These are phyloP conservation scores for Sporothrix euskadiensis DNA, from an alignment of 2,329 filamentous ascomycete genomes.

Conservation along the genomic window DNA sequence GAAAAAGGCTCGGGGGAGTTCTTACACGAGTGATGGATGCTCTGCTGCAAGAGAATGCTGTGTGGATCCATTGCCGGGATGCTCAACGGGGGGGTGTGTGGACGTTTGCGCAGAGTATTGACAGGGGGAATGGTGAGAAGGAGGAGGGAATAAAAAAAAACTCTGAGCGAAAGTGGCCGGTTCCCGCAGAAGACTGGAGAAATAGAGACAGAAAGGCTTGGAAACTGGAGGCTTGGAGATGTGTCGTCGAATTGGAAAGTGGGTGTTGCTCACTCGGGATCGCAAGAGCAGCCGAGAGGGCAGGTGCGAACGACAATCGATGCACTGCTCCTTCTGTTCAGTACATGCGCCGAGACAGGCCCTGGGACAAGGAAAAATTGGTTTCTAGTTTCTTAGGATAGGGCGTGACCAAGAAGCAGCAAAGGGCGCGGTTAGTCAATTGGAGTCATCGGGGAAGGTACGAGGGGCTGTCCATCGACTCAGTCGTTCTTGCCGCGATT, in stretches of 20 bases:
- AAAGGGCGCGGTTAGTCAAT: slow-evolving; percentile 24
- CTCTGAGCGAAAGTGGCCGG: background rate
- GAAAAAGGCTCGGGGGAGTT: slow-evolving; percentile 3
- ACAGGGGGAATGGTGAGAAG: background rate
- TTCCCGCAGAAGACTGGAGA: slow-evolving; percentile 6
- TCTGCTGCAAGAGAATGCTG: slow-evolving; percentile 25
- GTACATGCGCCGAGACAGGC: background rate
- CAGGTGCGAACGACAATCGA: background rate
- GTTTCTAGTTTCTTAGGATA: slow-evolving; percentile 8
- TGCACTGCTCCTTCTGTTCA: background rate
- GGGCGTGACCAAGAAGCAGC: slow-evolving; percentile 10
- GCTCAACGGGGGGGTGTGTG: slow-evolving; percentile 1
- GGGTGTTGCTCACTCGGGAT: background rate
- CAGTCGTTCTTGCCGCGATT: background rate
- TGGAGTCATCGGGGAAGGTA: slow-evolving; percentile 23
- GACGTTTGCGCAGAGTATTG: background rate
- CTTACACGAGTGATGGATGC: slow-evolving; percentile 27
- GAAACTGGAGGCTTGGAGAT: background rate
- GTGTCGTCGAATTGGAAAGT: background rate
- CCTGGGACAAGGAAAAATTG: background rate
- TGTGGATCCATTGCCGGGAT: slow-evolving; percentile 29
- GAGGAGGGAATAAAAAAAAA: slow-evolving; percentile 2
- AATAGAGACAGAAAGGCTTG: background rate
- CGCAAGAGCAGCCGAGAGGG: background rate
- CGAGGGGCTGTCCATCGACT: background rate